Evolutionary conservation across 768 basidiomycete genomes (phyloP), one percentile per base, ranked within the genome.

Genomic region (Auricularia auricula-judae): DNA sequence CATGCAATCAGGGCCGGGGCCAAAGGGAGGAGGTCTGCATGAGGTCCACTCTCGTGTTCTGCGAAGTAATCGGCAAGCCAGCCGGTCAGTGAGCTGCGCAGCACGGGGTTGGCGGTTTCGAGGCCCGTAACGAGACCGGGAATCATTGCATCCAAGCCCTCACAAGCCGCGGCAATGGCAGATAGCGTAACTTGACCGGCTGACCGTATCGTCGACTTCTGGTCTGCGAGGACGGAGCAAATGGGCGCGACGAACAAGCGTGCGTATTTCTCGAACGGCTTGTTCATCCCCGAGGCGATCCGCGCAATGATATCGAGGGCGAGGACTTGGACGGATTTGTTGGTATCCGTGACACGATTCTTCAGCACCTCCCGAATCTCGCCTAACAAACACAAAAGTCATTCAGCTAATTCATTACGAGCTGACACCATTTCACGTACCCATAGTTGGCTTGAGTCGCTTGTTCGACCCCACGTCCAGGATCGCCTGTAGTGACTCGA

Each of bases 251-350:
- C 83, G 69, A 94, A 89, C 64, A 92, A 78, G 36, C 88, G 86
- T 2, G 83, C 81, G 70, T 96, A 83, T 74, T 91, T 96, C 70
- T 98, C 96, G 71, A 99, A 98, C 2, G 91, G 84, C 72, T 89
- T 93, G 51, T 93, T 94, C 93, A 99, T 98, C 2, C 93, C 95
- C 2, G 81, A 84, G 5, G 97, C 93, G 67, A 98, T 86, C 36
- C 92, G 89, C 42, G 87, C 82, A 63, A 98, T 86, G 64, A 96
- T 88, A 71, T 96, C 93, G 23, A 99, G 82, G 29, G 96, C 90
- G 58, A 97, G 81, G 14, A 81, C 78, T 74, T 98, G 97, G 39
- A 98, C 95, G 8, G 90, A 85, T 72, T 98, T 93, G 78, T 99
- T 99, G 56, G 90, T 88, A 74, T 99, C 97, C 16, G 82, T 84